Base-by-base conservation (phyloP, 306 rosid species). In the Castanea crenata region DNA sequence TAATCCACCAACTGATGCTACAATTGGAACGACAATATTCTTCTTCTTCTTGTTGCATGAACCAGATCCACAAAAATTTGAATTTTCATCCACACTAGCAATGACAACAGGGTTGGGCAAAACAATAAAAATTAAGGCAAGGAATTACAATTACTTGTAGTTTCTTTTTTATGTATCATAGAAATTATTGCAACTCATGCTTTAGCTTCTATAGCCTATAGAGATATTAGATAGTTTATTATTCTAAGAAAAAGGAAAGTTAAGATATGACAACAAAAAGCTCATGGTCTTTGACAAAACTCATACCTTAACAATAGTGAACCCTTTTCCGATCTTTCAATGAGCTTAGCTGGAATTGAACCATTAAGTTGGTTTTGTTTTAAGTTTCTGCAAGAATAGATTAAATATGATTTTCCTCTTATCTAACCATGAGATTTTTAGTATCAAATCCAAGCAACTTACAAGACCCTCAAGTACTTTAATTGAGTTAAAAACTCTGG, bases 291-390 rank as follows among this genome's bases (percentile, higher is more conserved):
- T 56, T 3, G 69, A 54, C 12, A 32, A 51, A 68, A 64, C 31
- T 57, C 78, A 71, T 71, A 91, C 93, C 89, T 84, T 73, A 91
- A 81, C 57, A 81, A 55, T 49, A 91, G 74, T 74, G 74, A 83
- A 63, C 83, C 83, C 19, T 65, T 51, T 41, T 74, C 68, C 34
- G 86, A 76, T 76, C 51, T 87, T 49, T 88, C 80, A 65, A 82
- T 14, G 5, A 91, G 91, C 56, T 71, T 81, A 21, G 2, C 59
- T 5, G 94, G 92, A 62, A 91, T 73, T 27, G 64, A 35, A 14
- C 91, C 88, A 11, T 80, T 83, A 64, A 87, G 73, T 9, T 83
- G 80, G 79, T 88, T 88, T 10, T 74, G 78, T 46, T 56, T 80
- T 76, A 91, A 82, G 69, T 91, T 91, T 84, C 92, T 91, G 84